Conservation (phyloP, 2,329 filamentous ascomycete genomes). For the Cryphonectria nitschkei region DNA sequence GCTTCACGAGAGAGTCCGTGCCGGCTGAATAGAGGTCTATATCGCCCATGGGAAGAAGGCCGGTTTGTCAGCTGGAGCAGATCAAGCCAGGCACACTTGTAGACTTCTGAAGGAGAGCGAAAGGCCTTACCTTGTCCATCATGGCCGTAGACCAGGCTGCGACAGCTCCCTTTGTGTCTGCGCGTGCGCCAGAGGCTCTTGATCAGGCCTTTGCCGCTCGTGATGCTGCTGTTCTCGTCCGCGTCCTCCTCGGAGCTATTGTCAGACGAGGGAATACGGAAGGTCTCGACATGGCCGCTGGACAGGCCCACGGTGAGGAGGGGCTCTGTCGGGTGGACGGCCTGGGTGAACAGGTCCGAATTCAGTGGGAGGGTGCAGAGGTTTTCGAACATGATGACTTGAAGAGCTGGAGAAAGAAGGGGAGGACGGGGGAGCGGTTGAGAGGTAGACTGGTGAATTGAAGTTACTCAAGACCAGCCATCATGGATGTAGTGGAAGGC, state of each 20-base stretch:
- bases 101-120: background rate
- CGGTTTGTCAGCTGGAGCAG: background rate
- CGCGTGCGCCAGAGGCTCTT: conserved; percentile 85
- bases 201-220: conserved; percentile 72
- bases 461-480: conserved; percentile 19
- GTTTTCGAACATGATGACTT: conserved; percentile 76
- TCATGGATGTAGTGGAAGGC: background rate
- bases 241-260: conserved; percentile 55
- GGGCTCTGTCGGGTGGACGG: conserved; percentile 81
- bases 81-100: background rate
- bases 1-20: conserved; percentile 58
- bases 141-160: conserved; percentile 75
- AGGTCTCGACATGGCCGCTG: conserved; percentile 83
- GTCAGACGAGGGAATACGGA: conserved; percentile 66
- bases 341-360: conserved; percentile 86
- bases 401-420: background rate
- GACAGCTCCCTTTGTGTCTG: conserved; percentile 92
- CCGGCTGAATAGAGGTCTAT: conserved; percentile 61
- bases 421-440: background rate
- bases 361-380: conserved; percentile 86
- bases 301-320: conserved; percentile 85
- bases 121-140: conserved; percentile 68
- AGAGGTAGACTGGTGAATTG: conserved; percentile 16
- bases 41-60: background rate
- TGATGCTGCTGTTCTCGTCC: conserved; percentile 54